Base-by-base conservation (phyloP, 345 rosid species). In the Hevea brasiliensis region DNA sequence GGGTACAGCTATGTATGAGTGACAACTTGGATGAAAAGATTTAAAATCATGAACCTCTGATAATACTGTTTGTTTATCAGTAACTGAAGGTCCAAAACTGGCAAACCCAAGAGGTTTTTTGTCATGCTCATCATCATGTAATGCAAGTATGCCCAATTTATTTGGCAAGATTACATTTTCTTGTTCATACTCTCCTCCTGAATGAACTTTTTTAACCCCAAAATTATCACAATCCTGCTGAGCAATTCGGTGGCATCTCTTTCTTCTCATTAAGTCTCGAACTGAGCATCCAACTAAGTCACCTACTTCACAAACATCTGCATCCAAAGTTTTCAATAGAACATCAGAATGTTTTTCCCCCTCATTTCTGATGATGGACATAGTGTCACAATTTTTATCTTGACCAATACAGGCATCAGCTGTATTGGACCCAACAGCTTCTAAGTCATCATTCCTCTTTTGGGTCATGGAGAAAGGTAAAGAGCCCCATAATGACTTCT, bases 201-300 rank as follows among this genome's bases (percentile, higher is more conserved):
- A 69, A 76, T 60, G 50, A 74, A 74, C 76, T 54, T 76, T 87
- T 65, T 81, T 80, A 41, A 66, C 73, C 58, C 81, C 76, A 74
- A 55, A 26, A 77, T 78, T 74, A 6, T 73, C 85, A 77, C 68
- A 72, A 73, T 71, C 89, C 70, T 77, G 76, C 26, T 84, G 72
- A 29, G 84, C 83, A 73, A 78, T 79, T 56, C 70, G 87, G 80
- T 74, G 65, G 78, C 75, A 58, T 61, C 98, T 87, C 79, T 89
- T 92, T 80, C 75, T 87, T 69, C 98, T 87, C 98, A 92, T 94
- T 89, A 94, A 80, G 75, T 92, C 98, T 66, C 98, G 87, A 45
- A 90, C 72, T 23, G 94, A 90, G 83, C 87, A 82, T 73, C 82
- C 88, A 70, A 61, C 84, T 79, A 81, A 77, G 37, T 76, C 8